Conservation (phyloP, 495 filamentous ascomycete genomes). For the Daldinia grandis region DNA sequence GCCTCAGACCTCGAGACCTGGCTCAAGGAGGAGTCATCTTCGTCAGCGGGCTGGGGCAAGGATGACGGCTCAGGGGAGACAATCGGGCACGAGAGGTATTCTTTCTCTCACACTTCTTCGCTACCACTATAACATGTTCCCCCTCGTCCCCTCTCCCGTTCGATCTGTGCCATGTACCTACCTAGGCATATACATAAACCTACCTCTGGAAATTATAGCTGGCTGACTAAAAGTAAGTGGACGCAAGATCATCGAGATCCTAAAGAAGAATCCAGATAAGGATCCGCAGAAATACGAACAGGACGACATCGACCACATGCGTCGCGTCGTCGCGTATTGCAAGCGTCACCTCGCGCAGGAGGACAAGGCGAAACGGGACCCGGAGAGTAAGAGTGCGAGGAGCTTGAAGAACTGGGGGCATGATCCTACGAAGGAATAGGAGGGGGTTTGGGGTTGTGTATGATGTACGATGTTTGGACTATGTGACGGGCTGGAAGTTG, state of each 20-base stretch:
- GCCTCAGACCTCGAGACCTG: constrained; percentile 67
- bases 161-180: too few relatives aligned
- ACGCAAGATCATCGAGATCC: constrained; percentile 69
- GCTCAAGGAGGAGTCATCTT: constrained; percentile 64
- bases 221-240: constrained; percentile 50
- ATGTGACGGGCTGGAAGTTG: too few relatives aligned
- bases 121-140: not conserved
- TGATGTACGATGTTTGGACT: not conserved
- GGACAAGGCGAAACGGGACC: constrained; percentile 52
- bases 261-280: constrained; percentile 67
- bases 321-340: constrained; percentile 64
- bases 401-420: constrained; percentile 76
- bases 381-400: constrained; percentile 63
- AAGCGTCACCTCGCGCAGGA: constrained; percentile 75
- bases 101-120: not conserved
- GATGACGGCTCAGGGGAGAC: constrained; percentile 67
- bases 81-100: constrained; percentile 69
- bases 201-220: not conserved
- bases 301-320: constrained; percentile 70
- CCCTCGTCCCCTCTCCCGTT: not conserved
- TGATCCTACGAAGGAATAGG: constrained; percentile 62
- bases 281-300: constrained; percentile 62
- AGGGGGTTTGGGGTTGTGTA: not conserved
- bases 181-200: too few relatives aligned
- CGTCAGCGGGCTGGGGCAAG: constrained; percentile 65